Percentiles rank a stretch among this genome's conserved stretches.
These are phyloP conservation scores for Colletotrichum filicis DNA, from an alignment of 2,329 filamentous ascomycete species.

Conservation along the genomic window DNA sequence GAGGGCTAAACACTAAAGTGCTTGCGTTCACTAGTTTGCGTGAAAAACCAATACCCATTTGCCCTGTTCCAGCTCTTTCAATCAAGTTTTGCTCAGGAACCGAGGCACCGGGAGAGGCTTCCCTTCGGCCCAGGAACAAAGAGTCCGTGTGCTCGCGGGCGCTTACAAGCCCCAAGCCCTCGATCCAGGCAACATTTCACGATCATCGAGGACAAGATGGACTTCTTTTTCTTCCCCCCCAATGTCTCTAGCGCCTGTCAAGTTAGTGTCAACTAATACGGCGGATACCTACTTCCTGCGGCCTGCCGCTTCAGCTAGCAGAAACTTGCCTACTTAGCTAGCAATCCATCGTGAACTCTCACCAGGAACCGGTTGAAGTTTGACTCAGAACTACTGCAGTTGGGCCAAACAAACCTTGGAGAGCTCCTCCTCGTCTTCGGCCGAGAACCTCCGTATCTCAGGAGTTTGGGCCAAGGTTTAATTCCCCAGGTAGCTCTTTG, in stretches of 20 bases:
- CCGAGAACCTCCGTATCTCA: slow-evolving; percentile 9
- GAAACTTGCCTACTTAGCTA: neutral
- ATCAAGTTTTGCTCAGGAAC: neutral
- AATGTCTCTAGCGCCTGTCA: slow-evolving; percentile 1
- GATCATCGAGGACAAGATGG: slow-evolving; percentile 8
- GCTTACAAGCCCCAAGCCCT: neutral
- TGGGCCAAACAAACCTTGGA: neutral
- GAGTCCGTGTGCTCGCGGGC: slow-evolving; percentile 5
- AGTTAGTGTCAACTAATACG: no score
- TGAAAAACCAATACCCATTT: neutral
- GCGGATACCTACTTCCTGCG: no score
- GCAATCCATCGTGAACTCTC: no score
- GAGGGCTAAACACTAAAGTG: slow-evolving; percentile 12
- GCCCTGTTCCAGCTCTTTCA: neutral
- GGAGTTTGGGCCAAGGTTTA: neutral
- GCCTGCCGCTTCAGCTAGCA: neutral
- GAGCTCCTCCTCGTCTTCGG: slow-evolving; percentile 1
- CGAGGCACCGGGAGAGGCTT: neutral
- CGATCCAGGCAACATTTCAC: slow-evolving; percentile 15
- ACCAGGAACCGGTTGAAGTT: no score
- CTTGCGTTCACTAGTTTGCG: slow-evolving; percentile 10
- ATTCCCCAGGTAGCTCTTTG: neutral
- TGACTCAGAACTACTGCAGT: no score
- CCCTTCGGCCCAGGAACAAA: slow-evolving; percentile 12
- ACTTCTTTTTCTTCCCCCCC: neutral